phyloP scores from a whole-genome alignment of 306 rosid genomes.

The Geum urbanum region DNA sequence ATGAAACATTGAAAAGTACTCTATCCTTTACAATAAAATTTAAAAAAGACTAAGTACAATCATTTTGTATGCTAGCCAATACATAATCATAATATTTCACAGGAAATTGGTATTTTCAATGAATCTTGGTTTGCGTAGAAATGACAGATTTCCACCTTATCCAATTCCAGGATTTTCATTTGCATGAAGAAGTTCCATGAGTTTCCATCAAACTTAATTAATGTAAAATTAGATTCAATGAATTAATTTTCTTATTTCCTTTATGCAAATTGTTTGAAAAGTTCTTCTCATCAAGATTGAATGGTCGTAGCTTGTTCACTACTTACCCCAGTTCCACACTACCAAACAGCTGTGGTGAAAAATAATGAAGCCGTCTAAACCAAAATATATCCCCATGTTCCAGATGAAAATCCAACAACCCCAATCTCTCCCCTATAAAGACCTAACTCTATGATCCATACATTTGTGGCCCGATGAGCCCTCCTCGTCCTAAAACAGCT shows the following conservation, averaged over 20 bases:
- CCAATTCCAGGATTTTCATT: not conserved
- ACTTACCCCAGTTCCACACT: not conserved
- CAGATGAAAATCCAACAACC: not conserved
- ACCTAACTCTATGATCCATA: not conserved
- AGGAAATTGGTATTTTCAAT: not conserved
- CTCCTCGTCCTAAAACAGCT: not conserved
- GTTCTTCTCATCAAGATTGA: not conserved
- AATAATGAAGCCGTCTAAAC: not conserved
- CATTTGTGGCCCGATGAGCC: not conserved
- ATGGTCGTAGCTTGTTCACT: not conserved
- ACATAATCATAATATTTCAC: not conserved
- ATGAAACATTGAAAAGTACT: not conserved
- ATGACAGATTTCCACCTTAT: not conserved
- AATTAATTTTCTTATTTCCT: not conserved
- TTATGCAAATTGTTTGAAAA: not conserved
- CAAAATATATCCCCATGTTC: not conserved
- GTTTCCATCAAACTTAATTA: not conserved
- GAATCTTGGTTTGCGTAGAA: not conserved
- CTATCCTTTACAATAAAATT: no score
- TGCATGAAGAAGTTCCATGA: not conserved
- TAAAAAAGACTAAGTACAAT: not conserved
- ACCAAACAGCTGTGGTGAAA: not conserved
- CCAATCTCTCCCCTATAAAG: not conserved
- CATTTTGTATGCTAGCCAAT: not conserved
- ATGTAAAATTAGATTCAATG: not conserved